A percentile compares a stretch with the other conserved stretches of the same genome.
Conservation (phyloP, 2,329 filamentous ascomycete species). For the Epichloe sibirici region DNA sequence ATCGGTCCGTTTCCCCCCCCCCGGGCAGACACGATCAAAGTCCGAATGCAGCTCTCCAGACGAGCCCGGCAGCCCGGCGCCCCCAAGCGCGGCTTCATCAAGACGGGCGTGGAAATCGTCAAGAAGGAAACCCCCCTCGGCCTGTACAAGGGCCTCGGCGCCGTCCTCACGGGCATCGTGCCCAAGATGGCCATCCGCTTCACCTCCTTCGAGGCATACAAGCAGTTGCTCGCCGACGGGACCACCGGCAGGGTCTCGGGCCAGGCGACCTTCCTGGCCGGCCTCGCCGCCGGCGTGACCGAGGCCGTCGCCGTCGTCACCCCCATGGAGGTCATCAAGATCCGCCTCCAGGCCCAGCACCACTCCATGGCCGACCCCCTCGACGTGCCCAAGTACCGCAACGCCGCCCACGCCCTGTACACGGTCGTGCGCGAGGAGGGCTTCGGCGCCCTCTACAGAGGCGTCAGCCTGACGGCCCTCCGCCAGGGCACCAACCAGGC, state of each 20-base stretch:
- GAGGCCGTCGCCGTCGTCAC: constrained; percentile 95
- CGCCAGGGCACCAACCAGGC: constrained; percentile 96
- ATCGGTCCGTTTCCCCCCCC: no score
- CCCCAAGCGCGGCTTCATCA: constrained; percentile 77
- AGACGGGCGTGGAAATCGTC: constrained; percentile 77
- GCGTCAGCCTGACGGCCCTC: constrained; percentile 84
- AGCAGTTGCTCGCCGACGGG: constrained; percentile 63
- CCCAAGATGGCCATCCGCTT: constrained; percentile 99
- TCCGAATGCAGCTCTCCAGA: constrained; percentile 95
- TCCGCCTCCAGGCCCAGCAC: constrained; percentile 93
- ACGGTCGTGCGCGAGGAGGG: constrained; percentile 91
- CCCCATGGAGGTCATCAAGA: constrained; percentile 99
- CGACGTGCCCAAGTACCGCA: constrained; percentile 93
- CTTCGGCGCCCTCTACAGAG: constrained; percentile 74
- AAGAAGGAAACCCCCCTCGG: constrained; percentile 81
- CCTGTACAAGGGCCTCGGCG: constrained; percentile 96
- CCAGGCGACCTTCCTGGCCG: constrained; percentile 59
- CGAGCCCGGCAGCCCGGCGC: constrained; percentile 72
- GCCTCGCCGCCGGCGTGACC: constrained; percentile 83
- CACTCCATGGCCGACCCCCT: constrained; percentile 96
- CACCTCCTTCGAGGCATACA: constrained; percentile 93
- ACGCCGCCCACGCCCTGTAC: constrained; percentile 71
- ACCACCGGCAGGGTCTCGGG: constrained; percentile 56
- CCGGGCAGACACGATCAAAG: constrained; percentile 79
- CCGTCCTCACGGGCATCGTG: constrained; percentile 89